Conservation (phyloP, 192 early-diverging fungal species). For the Coemansia interrupta region DNA sequence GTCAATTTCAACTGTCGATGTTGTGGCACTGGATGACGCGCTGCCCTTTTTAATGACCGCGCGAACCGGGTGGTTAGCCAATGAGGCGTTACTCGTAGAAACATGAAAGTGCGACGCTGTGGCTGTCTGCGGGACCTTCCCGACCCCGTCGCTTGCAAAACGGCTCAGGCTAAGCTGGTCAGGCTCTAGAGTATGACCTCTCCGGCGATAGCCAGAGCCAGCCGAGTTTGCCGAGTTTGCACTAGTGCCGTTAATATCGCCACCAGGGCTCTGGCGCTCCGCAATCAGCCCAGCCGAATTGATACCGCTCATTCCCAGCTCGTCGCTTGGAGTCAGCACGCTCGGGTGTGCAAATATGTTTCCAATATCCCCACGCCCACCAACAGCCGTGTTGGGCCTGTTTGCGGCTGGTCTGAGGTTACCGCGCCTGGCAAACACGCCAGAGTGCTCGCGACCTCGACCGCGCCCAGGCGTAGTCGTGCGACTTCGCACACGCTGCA, state of each 20-base stretch:
- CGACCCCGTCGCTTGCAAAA: not conserved
- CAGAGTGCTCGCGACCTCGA: constrained; percentile 15
- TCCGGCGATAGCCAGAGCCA: constrained; percentile 19
- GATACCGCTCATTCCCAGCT: constrained; percentile 3
- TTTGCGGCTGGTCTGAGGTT: no score
- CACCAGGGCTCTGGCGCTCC: constrained; percentile 14
- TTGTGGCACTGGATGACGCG: constrained; percentile 6
- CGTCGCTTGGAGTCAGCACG: not conserved
- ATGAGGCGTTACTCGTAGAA: constrained; percentile 17
- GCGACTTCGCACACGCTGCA: constrained; percentile 28
- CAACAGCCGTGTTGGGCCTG: constrained; percentile 13
- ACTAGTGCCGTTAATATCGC: constrained; percentile 2
- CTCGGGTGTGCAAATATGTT: constrained; percentile 1
- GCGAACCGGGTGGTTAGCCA: not conserved
- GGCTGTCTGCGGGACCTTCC: constrained; percentile 11
- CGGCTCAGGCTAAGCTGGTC: constrained; percentile 20
- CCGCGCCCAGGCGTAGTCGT: constrained; percentile 43
- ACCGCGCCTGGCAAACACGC: constrained; percentile 28
- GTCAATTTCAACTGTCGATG: constrained; percentile 11
- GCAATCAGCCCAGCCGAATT: constrained; percentile 33
- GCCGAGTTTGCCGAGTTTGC: not conserved
- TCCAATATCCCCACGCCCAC: constrained; percentile 3
- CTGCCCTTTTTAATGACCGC: constrained; percentile 1
- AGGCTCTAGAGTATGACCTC: constrained; percentile 40
- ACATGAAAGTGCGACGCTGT: constrained; percentile 33